phyloP scores from a whole-genome alignment of 208 protist genomes.

The Strigomonas galati region DNA sequence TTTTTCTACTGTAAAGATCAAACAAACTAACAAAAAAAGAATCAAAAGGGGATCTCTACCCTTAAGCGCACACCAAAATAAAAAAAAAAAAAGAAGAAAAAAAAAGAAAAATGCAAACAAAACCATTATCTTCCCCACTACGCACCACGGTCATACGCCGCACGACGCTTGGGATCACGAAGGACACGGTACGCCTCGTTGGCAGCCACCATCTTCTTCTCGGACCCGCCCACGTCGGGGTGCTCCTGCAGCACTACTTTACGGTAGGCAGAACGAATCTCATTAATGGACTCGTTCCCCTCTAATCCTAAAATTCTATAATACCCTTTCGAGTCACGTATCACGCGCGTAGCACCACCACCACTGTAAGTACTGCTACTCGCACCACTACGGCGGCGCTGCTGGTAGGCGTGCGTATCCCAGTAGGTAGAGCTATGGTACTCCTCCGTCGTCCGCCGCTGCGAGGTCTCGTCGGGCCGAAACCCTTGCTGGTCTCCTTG shows the following conservation, averaged over 20 bases:
- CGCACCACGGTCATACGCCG: slow-evolving; percentile 89
- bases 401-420: slow-evolving; percentile 73
- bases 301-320: slow-evolving; percentile 61
- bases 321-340: slow-evolving; percentile 64
- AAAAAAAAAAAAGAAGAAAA: not conserved
- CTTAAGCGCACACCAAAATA: not conserved
- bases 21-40: not conserved
- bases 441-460: slow-evolving; percentile 65
- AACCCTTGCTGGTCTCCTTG: slow-evolving; percentile 42
- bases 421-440: slow-evolving; percentile 79
- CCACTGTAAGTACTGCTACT: not conserved
- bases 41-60: not conserved
- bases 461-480: slow-evolving; percentile 39
- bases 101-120: not conserved
- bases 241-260: slow-evolving; percentile 72
- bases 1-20: not conserved
- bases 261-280: slow-evolving; percentile 86
- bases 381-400: slow-evolving; percentile 1
- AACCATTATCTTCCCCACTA: not conserved
- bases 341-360: not conserved
- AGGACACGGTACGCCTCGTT: slow-evolving; percentile 98
- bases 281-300: slow-evolving; percentile 81
- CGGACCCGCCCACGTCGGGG: slow-evolving; percentile 80
- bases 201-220: slow-evolving; percentile 60
- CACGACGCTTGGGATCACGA: slow-evolving; percentile 92